Evolutionary conservation across 257 asterid genomes (phyloP).

Genomic region (Lycium ferocissimum): DNA sequence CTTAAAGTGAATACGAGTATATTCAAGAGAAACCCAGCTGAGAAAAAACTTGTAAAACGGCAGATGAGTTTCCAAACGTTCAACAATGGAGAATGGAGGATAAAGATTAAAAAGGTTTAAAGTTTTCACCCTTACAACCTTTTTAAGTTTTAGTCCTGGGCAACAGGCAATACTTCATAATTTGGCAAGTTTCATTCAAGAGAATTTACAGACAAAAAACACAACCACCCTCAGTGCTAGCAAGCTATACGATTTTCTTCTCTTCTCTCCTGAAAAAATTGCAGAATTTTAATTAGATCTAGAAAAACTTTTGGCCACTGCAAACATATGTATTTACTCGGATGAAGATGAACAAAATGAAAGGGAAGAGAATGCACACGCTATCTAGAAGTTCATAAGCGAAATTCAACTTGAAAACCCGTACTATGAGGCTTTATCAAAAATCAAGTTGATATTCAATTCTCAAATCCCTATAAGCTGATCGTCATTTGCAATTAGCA

Average conservation of each 20-base stretch:
- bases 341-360: not conserved
- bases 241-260: not conserved
- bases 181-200: not conserved
- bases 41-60: too few relatives aligned
- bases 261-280: not conserved
- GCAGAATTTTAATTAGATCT: not conserved
- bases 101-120: too few relatives aligned
- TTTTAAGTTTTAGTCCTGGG: too few relatives aligned
- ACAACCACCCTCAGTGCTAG: not conserved
- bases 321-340: not conserved
- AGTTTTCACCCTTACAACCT: too few relatives aligned
- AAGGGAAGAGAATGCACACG: not conserved
- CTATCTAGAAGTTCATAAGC: not conserved
- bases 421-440: not conserved
- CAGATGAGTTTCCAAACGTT: too few relatives aligned
- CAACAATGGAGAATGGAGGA: too few relatives aligned
- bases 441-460: constrained; percentile 15
- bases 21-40: too few relatives aligned
- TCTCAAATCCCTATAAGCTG: not conserved
- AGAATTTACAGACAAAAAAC: not conserved
- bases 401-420: not conserved
- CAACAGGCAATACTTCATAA: not conserved
- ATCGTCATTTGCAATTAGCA: not conserved
- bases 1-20: too few relatives aligned
- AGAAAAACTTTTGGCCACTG: not conserved